A percentile compares a stretch with the other conserved stretches of the same genome.
phyloP scores from a whole-genome alignment of 2,329 filamentous ascomycete genomes.

The Pseudocercospora fuligena region DNA sequence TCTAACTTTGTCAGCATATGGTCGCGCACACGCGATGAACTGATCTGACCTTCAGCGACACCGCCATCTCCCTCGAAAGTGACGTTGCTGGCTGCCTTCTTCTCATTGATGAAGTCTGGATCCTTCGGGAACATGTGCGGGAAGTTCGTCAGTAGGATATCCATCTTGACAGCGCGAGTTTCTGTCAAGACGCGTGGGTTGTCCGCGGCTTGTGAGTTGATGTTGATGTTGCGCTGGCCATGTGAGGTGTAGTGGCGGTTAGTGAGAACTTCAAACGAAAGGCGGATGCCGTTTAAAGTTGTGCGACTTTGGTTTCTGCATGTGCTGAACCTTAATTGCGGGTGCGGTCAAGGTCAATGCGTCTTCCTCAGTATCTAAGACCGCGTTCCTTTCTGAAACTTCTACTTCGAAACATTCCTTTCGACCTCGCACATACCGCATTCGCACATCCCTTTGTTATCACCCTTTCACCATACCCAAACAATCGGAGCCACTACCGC shows the following conservation, averaged over 20 bases:
- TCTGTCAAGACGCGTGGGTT: not conserved
- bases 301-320: not conserved
- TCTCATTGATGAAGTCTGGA: conserved; percentile 5
- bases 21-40: not conserved
- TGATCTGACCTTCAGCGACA: conserved; percentile 17
- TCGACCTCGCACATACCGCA: conserved; percentile 28
- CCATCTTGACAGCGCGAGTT: conserved; percentile 4
- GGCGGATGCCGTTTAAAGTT: not conserved
- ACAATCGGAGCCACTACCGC: conserved; percentile 32
- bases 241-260: too few relatives aligned
- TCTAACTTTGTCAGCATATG: conserved; percentile 13
- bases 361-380: conserved; percentile 1
- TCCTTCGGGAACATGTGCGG: conserved; percentile 17
- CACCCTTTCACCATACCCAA: conserved; percentile 32
- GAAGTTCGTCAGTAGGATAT: conserved; percentile 18
- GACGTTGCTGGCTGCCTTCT: not conserved
- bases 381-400: conserved; percentile 12
- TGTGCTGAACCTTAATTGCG: not conserved
- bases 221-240: not conserved
- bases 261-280: too few relatives aligned
- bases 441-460: conserved; percentile 37
- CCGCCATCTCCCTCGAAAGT: conserved; percentile 15
- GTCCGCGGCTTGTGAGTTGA: not conserved
- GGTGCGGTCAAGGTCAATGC: not conserved
- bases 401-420: conserved; percentile 23